Conservation (phyloP, 495 filamentous ascomycete species). For the Pseudevernia furfuracea region DNA sequence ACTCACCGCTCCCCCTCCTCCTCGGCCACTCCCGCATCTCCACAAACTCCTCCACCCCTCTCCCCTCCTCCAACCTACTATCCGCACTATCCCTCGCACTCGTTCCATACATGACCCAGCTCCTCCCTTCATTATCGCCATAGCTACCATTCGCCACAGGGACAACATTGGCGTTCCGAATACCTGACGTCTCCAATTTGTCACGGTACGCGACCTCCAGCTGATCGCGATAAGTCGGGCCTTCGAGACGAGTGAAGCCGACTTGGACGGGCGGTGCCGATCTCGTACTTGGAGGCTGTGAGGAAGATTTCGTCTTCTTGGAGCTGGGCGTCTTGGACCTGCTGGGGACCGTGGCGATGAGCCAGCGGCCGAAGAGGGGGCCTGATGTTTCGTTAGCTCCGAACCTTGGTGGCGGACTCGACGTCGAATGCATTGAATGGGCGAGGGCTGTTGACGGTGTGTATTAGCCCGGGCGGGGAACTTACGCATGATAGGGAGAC, state of each 20-base stretch:
- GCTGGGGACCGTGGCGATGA: neutral
- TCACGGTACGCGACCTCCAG: neutral
- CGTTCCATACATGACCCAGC: neutral
- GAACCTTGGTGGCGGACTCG: too few relatives aligned
- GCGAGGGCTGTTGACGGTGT: neutral
- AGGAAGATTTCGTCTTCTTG: neutral
- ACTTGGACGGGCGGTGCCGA: neutral
- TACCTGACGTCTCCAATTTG: too few relatives aligned
- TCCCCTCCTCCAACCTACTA: neutral
- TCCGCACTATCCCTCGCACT: neutral
- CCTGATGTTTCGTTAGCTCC: neutral
- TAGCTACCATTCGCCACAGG: neutral
- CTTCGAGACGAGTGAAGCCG: neutral
- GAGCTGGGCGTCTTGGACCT: neutral
- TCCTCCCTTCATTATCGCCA: neutral
- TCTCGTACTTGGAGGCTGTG: neutral
- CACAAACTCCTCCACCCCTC: neutral
- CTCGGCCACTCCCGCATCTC: neutral
- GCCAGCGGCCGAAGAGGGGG: slow-evolving; percentile 7
- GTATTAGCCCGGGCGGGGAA: neutral
- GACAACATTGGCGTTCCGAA: too few relatives aligned
- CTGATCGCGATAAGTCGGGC: neutral
- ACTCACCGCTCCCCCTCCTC: neutral
- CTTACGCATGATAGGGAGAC: slow-evolving; percentile 31
- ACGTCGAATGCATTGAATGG: neutral